phyloP scores from a whole-genome alignment of 1,139 yeast species.

The Diutina ranongensis region DNA sequence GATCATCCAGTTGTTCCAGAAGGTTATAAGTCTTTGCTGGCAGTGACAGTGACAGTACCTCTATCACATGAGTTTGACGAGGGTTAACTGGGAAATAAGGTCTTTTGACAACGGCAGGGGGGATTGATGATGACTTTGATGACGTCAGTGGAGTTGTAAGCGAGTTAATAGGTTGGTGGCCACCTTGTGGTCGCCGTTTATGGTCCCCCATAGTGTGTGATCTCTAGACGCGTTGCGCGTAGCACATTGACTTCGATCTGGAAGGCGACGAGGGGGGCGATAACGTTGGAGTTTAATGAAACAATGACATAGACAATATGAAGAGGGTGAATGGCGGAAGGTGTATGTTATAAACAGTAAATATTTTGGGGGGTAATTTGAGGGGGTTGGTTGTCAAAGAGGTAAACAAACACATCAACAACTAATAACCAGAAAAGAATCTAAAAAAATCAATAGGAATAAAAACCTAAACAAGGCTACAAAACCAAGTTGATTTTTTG shows the following conservation, averaged over 20 bases:
- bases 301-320: no score
- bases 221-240: slow-evolving; percentile 1
- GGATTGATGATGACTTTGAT: not conserved
- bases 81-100: slow-evolving; percentile 1
- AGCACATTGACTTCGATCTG: no score
- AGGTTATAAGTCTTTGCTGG: not conserved
- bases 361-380: no score
- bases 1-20: slow-evolving; percentile 5
- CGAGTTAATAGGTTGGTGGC: not conserved
- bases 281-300: not conserved
- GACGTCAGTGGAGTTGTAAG: not conserved
- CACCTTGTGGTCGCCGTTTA: slow-evolving; percentile 2
- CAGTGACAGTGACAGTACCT: slow-evolving; percentile 1
- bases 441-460: no score
- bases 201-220: not conserved
- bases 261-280: no score
- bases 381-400: no score
- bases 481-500: no score
- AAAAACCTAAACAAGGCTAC: no score
- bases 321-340: not conserved
- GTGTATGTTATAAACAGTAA: no score
- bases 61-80: not conserved
- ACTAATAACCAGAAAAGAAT: no score
- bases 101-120: not conserved
- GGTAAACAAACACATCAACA: no score